A percentile compares a stretch with the other conserved stretches of the same genome.
phyloP scores from a whole-genome alignment of 805 yeast species.

The Hemisphaericaspora nanyangensis region DNA sequence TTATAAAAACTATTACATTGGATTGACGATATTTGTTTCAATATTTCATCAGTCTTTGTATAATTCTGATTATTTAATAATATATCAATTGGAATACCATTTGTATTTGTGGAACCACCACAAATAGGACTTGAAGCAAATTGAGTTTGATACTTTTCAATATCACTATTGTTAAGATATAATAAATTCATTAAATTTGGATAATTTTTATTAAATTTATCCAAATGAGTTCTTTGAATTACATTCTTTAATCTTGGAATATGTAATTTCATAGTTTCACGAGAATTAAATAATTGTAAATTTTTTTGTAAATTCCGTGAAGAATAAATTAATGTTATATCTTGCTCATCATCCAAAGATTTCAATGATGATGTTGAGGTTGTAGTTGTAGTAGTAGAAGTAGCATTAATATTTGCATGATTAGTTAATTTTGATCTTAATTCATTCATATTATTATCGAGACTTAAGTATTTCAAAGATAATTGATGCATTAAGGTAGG shows the following conservation, averaged over 20 bases:
- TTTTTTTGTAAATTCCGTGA: slow-evolving; percentile 44
- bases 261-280: slow-evolving; percentile 75
- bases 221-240: slow-evolving; percentile 54
- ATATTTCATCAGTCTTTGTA: slow-evolving; percentile 31
- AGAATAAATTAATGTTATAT: slow-evolving; percentile 25
- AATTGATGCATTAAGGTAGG: slow-evolving; percentile 78
- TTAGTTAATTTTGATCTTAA: slow-evolving; percentile 1
- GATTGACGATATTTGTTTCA: slow-evolving; percentile 40
- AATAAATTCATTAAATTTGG: slow-evolving; percentile 37
- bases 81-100: slow-evolving; percentile 37
- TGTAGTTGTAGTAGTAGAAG: neutral
- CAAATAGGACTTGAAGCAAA: neutral
- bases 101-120: slow-evolving; percentile 13
- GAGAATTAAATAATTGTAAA: slow-evolving; percentile 45
- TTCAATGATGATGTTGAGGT: slow-evolving; percentile 7
- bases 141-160: neutral
- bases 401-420: neutral
- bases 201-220: slow-evolving; percentile 28
- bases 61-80: slow-evolving; percentile 27
- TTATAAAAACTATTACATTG: slow-evolving; percentile 42
- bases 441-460: slow-evolving; percentile 6
- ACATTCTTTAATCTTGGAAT: slow-evolving; percentile 57
- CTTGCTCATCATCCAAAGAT: slow-evolving; percentile 9
- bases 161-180: slow-evolving; percentile 21
- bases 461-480: slow-evolving; percentile 49